These are phyloP conservation scores for Musa acuminata DNA, from an alignment of 176 grass and related monocot genomes.

Conservation along the genomic window DNA sequence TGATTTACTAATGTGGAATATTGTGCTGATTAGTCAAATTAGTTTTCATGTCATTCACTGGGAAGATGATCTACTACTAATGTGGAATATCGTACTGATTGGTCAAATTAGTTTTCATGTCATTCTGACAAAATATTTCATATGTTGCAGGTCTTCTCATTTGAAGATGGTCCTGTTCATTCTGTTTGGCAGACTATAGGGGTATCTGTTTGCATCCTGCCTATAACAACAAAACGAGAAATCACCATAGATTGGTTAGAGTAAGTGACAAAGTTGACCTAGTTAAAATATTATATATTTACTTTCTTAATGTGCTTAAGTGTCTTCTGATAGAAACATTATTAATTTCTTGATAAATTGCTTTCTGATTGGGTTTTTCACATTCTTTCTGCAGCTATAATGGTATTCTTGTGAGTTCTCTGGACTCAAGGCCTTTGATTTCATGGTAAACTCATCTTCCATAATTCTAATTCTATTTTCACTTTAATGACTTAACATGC, in stretches of 20 bases:
- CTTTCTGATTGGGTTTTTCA: constrained; percentile 69
- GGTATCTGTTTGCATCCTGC: constrained; percentile 47
- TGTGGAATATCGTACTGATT: too few relatives aligned
- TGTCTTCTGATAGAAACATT: background rate
- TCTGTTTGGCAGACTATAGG: constrained; percentile 57
- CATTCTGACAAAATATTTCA: background rate
- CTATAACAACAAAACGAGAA: constrained; percentile 9
- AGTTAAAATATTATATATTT: background rate
- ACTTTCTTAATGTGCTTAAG: background rate
- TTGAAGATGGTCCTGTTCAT: constrained; percentile 58
- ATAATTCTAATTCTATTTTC: constrained; percentile 1
- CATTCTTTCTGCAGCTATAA: constrained; percentile 91
- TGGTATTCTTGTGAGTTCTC: constrained; percentile 82
- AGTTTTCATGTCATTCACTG: too few relatives aligned
- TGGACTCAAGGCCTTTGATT: constrained; percentile 65
- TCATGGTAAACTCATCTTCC: constrained; percentile 39
- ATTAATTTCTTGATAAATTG: constrained; percentile 16
- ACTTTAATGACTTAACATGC: constrained; percentile 2
- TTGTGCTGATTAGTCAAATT: too few relatives aligned
- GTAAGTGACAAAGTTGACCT: constrained; percentile 39
- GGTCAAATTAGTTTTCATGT: too few relatives aligned
- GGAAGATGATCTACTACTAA: too few relatives aligned
- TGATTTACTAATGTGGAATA: background rate
- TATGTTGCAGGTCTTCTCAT: constrained; percentile 67
- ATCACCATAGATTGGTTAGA: constrained; percentile 70